Percentiles rank a stretch among this genome's conserved stretches.
phyloP scores from a whole-genome alignment of 129 eudicot species.

The Flaveria robusta region DNA sequence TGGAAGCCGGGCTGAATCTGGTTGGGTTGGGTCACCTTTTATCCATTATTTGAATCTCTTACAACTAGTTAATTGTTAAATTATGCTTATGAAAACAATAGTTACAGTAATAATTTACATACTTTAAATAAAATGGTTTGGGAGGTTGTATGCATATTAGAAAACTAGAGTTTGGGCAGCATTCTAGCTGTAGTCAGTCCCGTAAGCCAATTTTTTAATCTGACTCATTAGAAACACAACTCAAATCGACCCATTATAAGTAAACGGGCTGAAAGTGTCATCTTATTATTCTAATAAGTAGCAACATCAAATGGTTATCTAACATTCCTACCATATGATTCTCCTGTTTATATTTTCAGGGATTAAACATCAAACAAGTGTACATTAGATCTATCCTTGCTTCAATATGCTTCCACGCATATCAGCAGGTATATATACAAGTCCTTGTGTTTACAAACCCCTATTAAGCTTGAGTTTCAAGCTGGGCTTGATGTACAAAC shows the following conservation, averaged over 20 bases:
- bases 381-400: conserved; percentile 80
- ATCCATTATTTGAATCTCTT: too few species aligned
- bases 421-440: conserved; percentile 79
- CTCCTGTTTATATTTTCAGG: conserved; percentile 49
- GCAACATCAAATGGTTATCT: neutral
- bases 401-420: conserved; percentile 94
- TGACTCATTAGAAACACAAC: neutral
- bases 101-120: neutral
- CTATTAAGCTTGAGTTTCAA: too few species aligned
- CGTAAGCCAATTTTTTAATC: neutral
- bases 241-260: neutral
- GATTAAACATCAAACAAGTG: conserved; percentile 66
- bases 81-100: neutral
- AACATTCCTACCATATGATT: neutral
- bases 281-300: neutral
- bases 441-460: too few species aligned
- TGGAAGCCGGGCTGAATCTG: neutral
- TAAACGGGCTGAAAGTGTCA: neutral
- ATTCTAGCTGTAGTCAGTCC: neutral
- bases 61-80: neutral
- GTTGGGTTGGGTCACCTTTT: neutral
- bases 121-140: neutral
- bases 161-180: neutral
- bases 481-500: conserved; percentile 1
- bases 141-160: neutral